Evolutionary conservation across 257 asterid genomes (phyloP).

Genomic region (Nicotiana undulata): DNA sequence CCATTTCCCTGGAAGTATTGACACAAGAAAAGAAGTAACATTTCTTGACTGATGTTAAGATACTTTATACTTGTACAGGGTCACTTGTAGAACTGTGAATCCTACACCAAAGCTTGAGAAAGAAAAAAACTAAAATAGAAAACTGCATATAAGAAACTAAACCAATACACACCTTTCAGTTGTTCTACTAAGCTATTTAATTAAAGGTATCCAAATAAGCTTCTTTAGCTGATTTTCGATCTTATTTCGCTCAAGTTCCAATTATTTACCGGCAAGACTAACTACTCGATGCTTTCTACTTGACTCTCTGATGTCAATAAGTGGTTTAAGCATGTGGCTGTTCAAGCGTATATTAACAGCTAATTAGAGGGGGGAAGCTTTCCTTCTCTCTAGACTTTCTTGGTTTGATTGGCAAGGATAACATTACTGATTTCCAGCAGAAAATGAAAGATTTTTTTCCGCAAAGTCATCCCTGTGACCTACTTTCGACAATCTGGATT

Average conservation of each 20-base stretch:
- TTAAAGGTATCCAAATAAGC: neutral
- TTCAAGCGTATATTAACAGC: no score
- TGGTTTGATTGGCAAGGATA: no score
- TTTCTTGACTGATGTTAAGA: neutral
- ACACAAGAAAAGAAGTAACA: neutral
- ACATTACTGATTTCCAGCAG: no score
- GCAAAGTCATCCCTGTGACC: no score
- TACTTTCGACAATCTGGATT: no score
- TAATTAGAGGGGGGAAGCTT: no score
- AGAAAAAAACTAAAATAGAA: neutral
- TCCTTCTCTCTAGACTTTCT: no score
- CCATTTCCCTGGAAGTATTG: constrained; percentile 54
- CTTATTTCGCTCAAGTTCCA: neutral
- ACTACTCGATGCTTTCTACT: no score
- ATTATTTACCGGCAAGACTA: neutral
- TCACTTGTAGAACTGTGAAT: neutral
- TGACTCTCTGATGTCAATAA: no score
- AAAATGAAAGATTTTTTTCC: no score
- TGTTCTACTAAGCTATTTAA: neutral
- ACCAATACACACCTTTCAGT: neutral
- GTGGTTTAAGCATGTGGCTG: no score
- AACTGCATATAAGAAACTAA: neutral
- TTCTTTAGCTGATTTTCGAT: neutral
- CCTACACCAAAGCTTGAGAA: neutral
- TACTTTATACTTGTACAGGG: neutral